Base-by-base conservation (phyloP, 1,284 basidiomycete genomes). In the Pholiota adiposa region DNA sequence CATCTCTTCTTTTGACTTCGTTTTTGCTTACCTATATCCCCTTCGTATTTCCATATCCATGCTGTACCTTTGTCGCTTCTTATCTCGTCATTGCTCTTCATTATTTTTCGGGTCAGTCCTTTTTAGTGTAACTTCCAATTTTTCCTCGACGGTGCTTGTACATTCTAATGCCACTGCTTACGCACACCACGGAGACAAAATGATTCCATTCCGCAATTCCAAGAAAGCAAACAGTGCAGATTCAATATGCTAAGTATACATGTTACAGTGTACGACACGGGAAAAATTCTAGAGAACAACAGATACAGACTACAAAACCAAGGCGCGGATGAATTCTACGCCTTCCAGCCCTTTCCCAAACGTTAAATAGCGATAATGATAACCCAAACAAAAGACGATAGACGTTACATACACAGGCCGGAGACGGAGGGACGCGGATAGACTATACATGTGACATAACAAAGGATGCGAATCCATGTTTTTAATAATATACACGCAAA, bases 1-100 rank as follows among this genome's bases (percentile, higher is more conserved):
- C 33, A 53, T 48, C 51, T 60, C 59, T 60, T 49, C 44, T 51
- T 51, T 41, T 56, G 38, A 36, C 31, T 48, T 61, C 36, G 36
- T 56, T 57, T 52, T 38, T 56, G 11, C 48, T 11, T 31, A 56
- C 56, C 21, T 58, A 61, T 49, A 50, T 55, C 49, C 44, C 53
- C 36, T 55, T 53, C 38, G 31, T 21, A 50, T 48, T 29, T 48
- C 44, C 29, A 31, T 56, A 19, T 59, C 48, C 12, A 60, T 27
- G 5, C 25, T 46, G 23, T 46, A 46, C 25, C 34, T 40, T 29
- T 59, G 25, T 7, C 49, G 29, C 29, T 34, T 33, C 16, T 12
- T 51, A 2, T 38, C 40, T 43, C 18, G 6, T 23, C 7, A 21
- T 21, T 11, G 5, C 29, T 43, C 9, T 4, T 43, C 34, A 19